Percentiles rank a stretch among this genome's conserved stretches.
Conservation (phyloP, 352 stramenopile species). For the Peronosclerospora sorghi region DNA sequence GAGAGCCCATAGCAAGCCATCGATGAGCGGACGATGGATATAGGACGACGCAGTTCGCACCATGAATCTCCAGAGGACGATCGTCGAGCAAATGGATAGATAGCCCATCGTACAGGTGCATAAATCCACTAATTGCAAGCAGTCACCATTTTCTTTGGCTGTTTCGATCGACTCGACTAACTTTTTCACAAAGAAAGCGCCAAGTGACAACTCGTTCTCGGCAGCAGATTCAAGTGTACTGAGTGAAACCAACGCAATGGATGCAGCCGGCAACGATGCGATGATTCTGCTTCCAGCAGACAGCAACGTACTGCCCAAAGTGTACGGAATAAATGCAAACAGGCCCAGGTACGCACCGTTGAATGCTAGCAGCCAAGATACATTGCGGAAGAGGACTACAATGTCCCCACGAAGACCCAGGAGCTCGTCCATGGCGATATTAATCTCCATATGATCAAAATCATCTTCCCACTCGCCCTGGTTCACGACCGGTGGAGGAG, state of each 20-base stretch:
- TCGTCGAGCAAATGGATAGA: conserved; percentile 74
- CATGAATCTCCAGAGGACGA: conserved; percentile 79
- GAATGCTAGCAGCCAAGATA: conserved; percentile 95
- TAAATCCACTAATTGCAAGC: conserved; percentile 75
- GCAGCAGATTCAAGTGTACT: conserved; percentile 9
- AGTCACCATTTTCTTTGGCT: conserved; percentile 59
- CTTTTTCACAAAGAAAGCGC: conserved; percentile 39
- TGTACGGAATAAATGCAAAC: conserved; percentile 94
- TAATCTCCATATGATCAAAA: conserved; percentile 89
- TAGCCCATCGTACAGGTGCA: conserved; percentile 74
- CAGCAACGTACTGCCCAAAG: conserved; percentile 85
- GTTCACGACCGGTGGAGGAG: conserved; percentile 30
- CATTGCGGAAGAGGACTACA: conserved; percentile 90
- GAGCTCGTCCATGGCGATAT: conserved; percentile 94
- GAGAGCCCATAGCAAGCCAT: conserved; percentile 66
- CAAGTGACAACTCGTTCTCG: conserved; percentile 14
- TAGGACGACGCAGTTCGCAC: conserved; percentile 76
- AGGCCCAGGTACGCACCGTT: conserved; percentile 94
- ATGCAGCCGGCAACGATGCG: conserved; percentile 32
- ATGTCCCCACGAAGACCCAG: conserved; percentile 93
- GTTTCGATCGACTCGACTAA: conserved; percentile 42
- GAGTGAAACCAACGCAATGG: conserved; percentile 16
- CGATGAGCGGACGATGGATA: conserved; percentile 72
- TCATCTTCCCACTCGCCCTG: conserved; percentile 75
- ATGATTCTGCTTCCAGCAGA: conserved; percentile 57